Conservation (phyloP, 1,284 basidiomycete species). For the Leccinum cinnamomeum region DNA sequence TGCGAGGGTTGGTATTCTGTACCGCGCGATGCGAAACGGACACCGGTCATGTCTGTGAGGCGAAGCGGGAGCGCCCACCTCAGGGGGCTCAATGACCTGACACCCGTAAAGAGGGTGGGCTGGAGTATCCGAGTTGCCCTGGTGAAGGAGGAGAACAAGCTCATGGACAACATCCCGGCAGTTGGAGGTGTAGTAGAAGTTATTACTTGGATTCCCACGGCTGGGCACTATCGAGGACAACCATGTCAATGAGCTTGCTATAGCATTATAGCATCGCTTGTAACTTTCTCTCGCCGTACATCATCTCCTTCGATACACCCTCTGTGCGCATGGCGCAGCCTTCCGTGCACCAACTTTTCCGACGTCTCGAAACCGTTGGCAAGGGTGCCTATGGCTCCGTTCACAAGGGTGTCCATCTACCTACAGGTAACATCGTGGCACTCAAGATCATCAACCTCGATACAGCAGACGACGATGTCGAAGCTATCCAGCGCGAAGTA, state of each 20-base stretch:
- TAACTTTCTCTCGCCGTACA: constrained; percentile 4
- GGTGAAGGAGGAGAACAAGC: constrained; percentile 25
- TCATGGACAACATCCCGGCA: constrained; percentile 19
- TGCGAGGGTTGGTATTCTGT: constrained; percentile 38
- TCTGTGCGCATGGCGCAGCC: constrained; percentile 39
- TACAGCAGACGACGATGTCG: constrained; percentile 95
- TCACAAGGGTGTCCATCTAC: constrained; percentile 87
- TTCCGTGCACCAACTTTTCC: constrained; percentile 59
- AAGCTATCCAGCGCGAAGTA: constrained; percentile 96
- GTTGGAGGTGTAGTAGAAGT: not conserved
- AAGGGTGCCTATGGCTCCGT: constrained; percentile 96
- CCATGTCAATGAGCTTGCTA: constrained; percentile 1
- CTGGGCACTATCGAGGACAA: not conserved
- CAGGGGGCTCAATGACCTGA: constrained; percentile 19
- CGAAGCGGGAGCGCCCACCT: constrained; percentile 27
- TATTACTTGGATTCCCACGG: constrained; percentile 25
- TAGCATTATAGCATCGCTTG: not conserved
- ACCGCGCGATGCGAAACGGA: constrained; percentile 38
- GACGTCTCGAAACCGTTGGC: constrained; percentile 79
- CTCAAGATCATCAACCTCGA: constrained; percentile 99
- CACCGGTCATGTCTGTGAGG: constrained; percentile 21
- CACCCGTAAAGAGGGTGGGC: constrained; percentile 16
- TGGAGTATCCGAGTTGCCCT: constrained; percentile 29
- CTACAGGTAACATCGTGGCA: constrained; percentile 85
- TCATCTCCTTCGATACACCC: not conserved